Conservation (phyloP, 225 moss, liverwort and hornwort genomes). For the Physcomitrellopsis africana region DNA sequence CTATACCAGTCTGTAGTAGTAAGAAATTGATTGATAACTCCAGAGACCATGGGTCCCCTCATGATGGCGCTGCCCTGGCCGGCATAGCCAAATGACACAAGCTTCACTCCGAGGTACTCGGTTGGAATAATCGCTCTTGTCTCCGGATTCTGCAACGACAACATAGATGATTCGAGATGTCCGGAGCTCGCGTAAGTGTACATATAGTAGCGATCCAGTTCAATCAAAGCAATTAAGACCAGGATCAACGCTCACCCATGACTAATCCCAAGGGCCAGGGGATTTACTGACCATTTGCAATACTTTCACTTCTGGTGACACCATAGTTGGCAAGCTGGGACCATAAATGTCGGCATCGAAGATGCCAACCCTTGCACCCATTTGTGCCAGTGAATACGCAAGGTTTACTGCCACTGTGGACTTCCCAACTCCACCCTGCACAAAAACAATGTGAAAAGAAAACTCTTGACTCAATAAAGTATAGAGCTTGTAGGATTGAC, state of each 20-base stretch:
- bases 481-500: too few relatives aligned
- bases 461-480: too few relatives aligned
- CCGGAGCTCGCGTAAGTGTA: too few relatives aligned
- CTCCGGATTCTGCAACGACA: constrained; percentile 71
- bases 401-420: constrained; percentile 77
- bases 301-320: constrained; percentile 4
- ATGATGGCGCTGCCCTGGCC: constrained; percentile 99
- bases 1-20: too few relatives aligned
- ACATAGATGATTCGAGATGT: too few relatives aligned
- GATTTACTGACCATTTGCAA: too few relatives aligned
- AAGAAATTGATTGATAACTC: too few relatives aligned
- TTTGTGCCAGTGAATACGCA: constrained; percentile 66
- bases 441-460: too few relatives aligned
- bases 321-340: constrained; percentile 80
- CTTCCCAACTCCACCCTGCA: constrained; percentile 64
- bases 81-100: constrained; percentile 93
- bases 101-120: constrained; percentile 93
- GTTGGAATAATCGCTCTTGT: constrained; percentile 88
- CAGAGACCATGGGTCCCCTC: constrained; percentile 95
- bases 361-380: constrained; percentile 78
- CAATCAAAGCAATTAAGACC: too few relatives aligned
- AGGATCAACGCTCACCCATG: too few relatives aligned
- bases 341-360: constrained; percentile 78
- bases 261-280: too few relatives aligned
- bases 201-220: too few relatives aligned